phyloP scores from a whole-genome alignment of 2,329 filamentous ascomycete species.

The Elsinoe perseae region DNA sequence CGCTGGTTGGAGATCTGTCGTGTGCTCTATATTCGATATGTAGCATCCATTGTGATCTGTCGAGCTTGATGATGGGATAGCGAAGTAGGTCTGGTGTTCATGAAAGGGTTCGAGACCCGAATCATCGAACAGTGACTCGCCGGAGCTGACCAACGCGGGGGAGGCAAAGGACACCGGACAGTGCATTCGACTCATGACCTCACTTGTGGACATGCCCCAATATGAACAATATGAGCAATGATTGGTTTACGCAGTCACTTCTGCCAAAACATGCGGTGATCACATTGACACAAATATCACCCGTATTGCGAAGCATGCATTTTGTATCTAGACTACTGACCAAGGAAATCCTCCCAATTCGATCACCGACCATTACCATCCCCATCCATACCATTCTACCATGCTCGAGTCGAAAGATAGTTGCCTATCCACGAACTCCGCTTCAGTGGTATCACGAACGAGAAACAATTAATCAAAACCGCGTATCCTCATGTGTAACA shows the following conservation, averaged over 20 bases:
- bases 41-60: conserved; percentile 10
- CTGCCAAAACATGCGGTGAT: neutral
- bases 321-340: conserved; percentile 1
- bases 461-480: conserved; percentile 2
- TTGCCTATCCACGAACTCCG: neutral
- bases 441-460: conserved; percentile 14
- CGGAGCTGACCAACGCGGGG: neutral
- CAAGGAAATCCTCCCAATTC: neutral
- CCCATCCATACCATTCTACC: neutral
- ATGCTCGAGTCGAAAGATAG: conserved; percentile 13
- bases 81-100: neutral
- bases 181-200: conserved; percentile 3
- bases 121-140: neutral
- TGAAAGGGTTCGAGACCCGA: neutral
- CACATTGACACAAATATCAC: neutral
- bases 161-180: neutral
- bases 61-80: neutral
- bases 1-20: conserved; percentile 2
- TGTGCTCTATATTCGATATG: conserved; percentile 14
- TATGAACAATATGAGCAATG: neutral
- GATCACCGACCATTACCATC: neutral
- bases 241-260: neutral
- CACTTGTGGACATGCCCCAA: conserved; percentile 3
- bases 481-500: conserved; percentile 5
- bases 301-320: neutral